Evolutionary conservation across 129 eudicot species (phyloP), one percentile per base, ranked within the genome.

Genomic region (Flaveria trinervia): DNA sequence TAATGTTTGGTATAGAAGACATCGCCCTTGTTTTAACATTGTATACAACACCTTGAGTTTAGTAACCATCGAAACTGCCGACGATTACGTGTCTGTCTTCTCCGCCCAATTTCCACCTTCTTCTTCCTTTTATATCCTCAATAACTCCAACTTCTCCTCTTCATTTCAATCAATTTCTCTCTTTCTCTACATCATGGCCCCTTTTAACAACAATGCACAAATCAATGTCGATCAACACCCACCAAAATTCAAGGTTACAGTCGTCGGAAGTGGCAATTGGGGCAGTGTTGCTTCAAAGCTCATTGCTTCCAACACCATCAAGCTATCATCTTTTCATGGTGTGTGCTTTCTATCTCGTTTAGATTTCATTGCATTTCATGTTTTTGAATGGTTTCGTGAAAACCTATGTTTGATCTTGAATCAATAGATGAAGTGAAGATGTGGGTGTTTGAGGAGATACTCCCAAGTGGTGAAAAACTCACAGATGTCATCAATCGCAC

Each of bases 261-360:
- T 95, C 43, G 83, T 95, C 33, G 99, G 99, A 13, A 95, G 99
- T 81, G 99, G 99, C 79, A 95, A 95, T 86, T 95, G 99, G 99
- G 99, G 99, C 0, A 87, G 97, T 80, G 99, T 95, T 48, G 97
- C 99, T 18, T 89, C 99, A 49, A 95, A 95, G 83, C 99, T 95
- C 86, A 83, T 95, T 81, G 99, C 99, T 46, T 95, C 99, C 69
- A 95, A 95, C 71, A 84, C 99, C 65, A 80, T 85, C 59, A 95
- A 88, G 36, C 81, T 88, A 17, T 11, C 83, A 43, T 83, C 88
- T 67, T 95, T 95, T 33, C 92, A 95, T 72, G 99, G 99, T 95
- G 76, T 43, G 85, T 9, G 43, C 4, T 55, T 59, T 46, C 7
- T 66, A 9, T 0, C 17, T 74, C 18, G 59, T 61, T 11, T 7